Conservation (phyloP, 306 rosid species). For the Cucurbita moschata region DNA sequence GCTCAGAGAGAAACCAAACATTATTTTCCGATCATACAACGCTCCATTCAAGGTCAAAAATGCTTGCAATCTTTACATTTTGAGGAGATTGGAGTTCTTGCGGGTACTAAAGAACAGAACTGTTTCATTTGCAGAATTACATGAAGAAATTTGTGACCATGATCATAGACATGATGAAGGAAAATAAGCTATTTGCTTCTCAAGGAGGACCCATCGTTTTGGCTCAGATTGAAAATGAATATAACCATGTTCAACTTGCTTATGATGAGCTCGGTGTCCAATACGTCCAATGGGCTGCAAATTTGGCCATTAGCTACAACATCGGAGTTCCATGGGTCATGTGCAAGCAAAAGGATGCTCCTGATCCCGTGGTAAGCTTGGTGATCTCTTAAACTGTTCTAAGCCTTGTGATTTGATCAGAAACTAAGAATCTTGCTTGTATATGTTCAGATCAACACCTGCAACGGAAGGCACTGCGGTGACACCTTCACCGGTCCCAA, state of each 20-base stretch:
- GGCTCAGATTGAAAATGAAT: constrained; percentile 91
- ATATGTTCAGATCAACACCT: constrained; percentile 54
- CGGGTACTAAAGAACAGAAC: neutral
- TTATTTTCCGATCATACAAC: constrained; percentile 56
- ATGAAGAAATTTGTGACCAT: constrained; percentile 43
- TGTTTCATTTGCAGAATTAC: constrained; percentile 25
- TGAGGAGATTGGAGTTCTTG: neutral
- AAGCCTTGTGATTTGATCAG: neutral
- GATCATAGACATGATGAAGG: constrained; percentile 43
- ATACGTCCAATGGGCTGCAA: constrained; percentile 79
- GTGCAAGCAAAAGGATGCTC: constrained; percentile 94
- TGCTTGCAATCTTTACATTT: neutral
- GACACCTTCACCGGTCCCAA: constrained; percentile 91
- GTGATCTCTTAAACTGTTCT: neutral
- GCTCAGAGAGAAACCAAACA: constrained; percentile 61
- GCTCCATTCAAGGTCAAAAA: constrained; percentile 49
- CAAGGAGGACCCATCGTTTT: constrained; percentile 89
- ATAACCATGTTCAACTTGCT: constrained; percentile 66
- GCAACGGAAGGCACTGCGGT: constrained; percentile 98
- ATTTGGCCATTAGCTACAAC: constrained; percentile 31
- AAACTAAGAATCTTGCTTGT: neutral
- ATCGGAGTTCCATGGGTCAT: constrained; percentile 82
- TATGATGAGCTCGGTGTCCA: constrained; percentile 29
- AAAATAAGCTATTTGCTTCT: constrained; percentile 50
- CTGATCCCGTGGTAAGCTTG: constrained; percentile 66